phyloP scores from a whole-genome alignment of 2,329 filamentous ascomycete genomes.

The Fusarium odoratissimum region DNA sequence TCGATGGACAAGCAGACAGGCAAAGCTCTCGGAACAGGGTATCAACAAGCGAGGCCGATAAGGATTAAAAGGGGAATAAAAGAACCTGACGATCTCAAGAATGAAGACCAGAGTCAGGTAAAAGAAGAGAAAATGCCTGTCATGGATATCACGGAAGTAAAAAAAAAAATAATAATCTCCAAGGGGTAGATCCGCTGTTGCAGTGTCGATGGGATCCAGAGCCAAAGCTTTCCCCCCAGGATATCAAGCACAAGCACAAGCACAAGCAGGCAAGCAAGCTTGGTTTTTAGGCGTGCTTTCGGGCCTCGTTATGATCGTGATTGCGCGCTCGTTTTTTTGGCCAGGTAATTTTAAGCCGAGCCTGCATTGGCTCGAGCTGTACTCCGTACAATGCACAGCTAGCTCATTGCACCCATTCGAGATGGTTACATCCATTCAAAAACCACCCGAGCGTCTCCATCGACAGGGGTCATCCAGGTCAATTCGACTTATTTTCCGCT shows the following conservation, averaged over 20 bases:
- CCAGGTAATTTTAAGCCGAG: slow-evolving; percentile 37
- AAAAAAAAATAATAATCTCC: slow-evolving; percentile 2
- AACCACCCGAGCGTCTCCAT: slow-evolving; percentile 26
- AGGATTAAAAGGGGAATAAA: slow-evolving; percentile 20
- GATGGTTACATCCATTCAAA: slow-evolving; percentile 25
- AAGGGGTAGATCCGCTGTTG: slow-evolving; percentile 30
- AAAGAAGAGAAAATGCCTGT: slow-evolving; percentile 5
- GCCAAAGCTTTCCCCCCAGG: slow-evolving; percentile 25
- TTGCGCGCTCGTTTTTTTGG: slow-evolving; percentile 27
- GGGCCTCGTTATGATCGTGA: slow-evolving; percentile 23
- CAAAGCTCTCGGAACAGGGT: slow-evolving; percentile 25
- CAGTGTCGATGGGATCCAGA: slow-evolving; percentile 26
- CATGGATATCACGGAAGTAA: slow-evolving; percentile 4
- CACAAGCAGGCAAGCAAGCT: background rate
- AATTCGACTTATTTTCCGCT: slow-evolving; percentile 18
- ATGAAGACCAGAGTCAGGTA: slow-evolving; percentile 7
- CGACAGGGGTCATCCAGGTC: slow-evolving; percentile 35
- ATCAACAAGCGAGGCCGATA: slow-evolving; percentile 30
- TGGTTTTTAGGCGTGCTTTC: slow-evolving; percentile 22
- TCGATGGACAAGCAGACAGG: slow-evolving; percentile 29
- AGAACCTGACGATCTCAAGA: background rate
- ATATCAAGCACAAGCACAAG: slow-evolving; percentile 6
- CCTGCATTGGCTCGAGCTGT: slow-evolving; percentile 26
- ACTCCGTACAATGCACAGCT: slow-evolving; percentile 27
- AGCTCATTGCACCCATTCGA: slow-evolving; percentile 32